A percentile compares a stretch with the other conserved stretches of the same genome.
These are phyloP conservation scores for Halenospora varia DNA, from an alignment of 495 filamentous ascomycete genomes.

Conservation along the genomic window DNA sequence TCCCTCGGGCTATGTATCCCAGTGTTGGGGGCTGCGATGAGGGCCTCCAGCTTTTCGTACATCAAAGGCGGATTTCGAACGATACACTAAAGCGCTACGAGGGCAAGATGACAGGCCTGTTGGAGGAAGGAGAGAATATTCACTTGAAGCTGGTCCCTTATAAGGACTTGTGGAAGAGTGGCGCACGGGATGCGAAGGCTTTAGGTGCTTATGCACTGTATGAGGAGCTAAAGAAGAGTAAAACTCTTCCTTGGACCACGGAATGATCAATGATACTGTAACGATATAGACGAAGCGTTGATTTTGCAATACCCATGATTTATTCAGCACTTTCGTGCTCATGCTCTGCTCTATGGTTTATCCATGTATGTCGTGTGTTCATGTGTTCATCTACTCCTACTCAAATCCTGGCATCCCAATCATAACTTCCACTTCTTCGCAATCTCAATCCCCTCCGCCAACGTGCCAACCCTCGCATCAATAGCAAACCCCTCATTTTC, in stretches of 20 bases:
- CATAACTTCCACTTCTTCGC: constrained; percentile 47
- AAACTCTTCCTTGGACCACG: constrained; percentile 34
- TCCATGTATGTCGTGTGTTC: no score
- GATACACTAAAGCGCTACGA: constrained; percentile 62
- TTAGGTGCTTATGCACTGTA: constrained; percentile 76
- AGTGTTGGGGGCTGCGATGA: constrained; percentile 82
- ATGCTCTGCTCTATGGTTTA: no score
- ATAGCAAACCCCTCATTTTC: constrained; percentile 77
- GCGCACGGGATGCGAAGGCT: constrained; percentile 72
- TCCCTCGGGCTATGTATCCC: constrained; percentile 68
- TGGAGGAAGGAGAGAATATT: constrained; percentile 80
- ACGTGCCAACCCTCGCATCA: constrained; percentile 77
- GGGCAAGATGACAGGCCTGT: constrained; percentile 73
- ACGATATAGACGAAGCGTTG: no score
- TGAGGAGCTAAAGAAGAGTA: constrained; percentile 63
- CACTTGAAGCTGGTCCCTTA: constrained; percentile 69
- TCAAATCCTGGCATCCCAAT: no score
- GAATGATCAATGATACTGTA: no score
- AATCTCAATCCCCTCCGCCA: constrained; percentile 83
- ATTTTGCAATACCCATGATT: no score
- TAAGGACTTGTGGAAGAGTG: constrained; percentile 73
- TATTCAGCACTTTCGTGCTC: no score
- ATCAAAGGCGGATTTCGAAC: constrained; percentile 63
- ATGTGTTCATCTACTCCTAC: no score
- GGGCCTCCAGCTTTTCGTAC: constrained; percentile 73